Percentiles rank a stretch among this genome's conserved stretches.
These are phyloP conservation scores for Tephrocybe sp. DNA, from an alignment of 768 basidiomycete genomes.

Conservation along the genomic window DNA sequence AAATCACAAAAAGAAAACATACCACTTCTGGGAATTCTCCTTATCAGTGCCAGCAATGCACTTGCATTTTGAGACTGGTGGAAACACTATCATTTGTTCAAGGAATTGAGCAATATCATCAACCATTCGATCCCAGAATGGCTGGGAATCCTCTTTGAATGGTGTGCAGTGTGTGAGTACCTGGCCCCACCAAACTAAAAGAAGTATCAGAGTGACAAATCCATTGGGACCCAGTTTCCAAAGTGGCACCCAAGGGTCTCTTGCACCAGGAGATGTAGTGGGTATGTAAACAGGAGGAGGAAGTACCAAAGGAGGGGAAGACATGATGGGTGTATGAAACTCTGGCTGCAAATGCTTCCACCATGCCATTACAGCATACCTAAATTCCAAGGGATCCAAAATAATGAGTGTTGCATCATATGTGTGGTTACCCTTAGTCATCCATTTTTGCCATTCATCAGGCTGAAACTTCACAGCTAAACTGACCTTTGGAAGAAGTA, in stretches of 20 bases:
- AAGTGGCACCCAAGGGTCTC: neutral
- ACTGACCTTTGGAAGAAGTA: neutral
- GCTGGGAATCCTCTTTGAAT: neutral
- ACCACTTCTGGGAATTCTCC: no score
- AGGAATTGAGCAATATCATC: conserved; percentile 4
- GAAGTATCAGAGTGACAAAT: neutral
- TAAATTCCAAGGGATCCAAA: conserved; percentile 9
- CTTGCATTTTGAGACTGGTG: neutral
- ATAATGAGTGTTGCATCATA: conserved; percentile 7
- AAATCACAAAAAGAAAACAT: no score
- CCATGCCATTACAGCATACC: conserved; percentile 10
- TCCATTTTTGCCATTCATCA: no score
- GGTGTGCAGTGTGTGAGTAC: neutral
- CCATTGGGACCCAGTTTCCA: conserved; percentile 2
- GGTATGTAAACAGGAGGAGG: no score
- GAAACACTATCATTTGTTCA: neutral
- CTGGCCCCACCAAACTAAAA: conserved; percentile 13
- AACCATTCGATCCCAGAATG: neutral
- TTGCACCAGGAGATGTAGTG: neutral
- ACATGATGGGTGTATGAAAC: neutral
- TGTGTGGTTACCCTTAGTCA: neutral
- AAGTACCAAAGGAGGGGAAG: no score
- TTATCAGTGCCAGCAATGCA: neutral
- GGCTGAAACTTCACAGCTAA: neutral
- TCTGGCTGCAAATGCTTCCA: conserved; percentile 14